Evolutionary conservation across 2,329 filamentous ascomycete species (phyloP).

Genomic region (Cladorrhinum sp.): DNA sequence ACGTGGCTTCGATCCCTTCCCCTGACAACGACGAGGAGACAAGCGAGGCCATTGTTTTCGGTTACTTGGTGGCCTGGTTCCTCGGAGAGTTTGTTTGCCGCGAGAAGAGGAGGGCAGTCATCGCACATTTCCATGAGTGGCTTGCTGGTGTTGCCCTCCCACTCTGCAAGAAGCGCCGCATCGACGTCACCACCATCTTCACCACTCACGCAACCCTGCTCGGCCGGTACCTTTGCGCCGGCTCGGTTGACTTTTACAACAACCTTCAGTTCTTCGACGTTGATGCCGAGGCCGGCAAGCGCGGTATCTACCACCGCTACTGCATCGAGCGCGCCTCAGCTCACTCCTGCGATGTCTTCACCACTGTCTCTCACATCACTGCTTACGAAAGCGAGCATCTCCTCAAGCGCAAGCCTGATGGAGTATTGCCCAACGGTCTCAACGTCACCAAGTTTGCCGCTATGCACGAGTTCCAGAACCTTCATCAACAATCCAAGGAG

Average conservation of each 20-base stretch:
- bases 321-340: conserved; percentile 94
- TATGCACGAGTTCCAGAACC: conserved; percentile 97
- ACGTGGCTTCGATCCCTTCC: conserved; percentile 86
- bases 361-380: conserved; percentile 97
- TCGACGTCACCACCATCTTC: conserved; percentile 97
- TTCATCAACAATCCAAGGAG: conserved; percentile 94
- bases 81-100: conserved; percentile 96
- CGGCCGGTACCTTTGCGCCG: conserved; percentile 92
- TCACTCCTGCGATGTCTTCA: conserved; percentile 94
- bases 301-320: conserved; percentile 97
- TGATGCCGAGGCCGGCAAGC: conserved; percentile 93
- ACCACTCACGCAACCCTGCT: conserved; percentile 96
- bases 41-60: conserved; percentile 96
- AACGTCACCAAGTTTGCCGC: conserved; percentile 99
- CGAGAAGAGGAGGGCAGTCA: conserved; percentile 86
- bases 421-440: conserved; percentile 90
- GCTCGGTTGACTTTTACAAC: conserved; percentile 98
- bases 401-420: conserved; percentile 95
- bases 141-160: conserved; percentile 90
- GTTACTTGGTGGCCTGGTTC: conserved; percentile 97
- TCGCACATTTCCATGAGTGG: conserved; percentile 99
- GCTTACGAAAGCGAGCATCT: conserved; percentile 97
- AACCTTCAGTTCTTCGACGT: conserved; percentile 97
- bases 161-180: conserved; percentile 86
- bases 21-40: conserved; percentile 90